A percentile compares a stretch with the other conserved stretches of the same genome.
Conservation (phyloP, 2,329 filamentous ascomycete genomes). For the Scortechinia acanthostroma region DNA sequence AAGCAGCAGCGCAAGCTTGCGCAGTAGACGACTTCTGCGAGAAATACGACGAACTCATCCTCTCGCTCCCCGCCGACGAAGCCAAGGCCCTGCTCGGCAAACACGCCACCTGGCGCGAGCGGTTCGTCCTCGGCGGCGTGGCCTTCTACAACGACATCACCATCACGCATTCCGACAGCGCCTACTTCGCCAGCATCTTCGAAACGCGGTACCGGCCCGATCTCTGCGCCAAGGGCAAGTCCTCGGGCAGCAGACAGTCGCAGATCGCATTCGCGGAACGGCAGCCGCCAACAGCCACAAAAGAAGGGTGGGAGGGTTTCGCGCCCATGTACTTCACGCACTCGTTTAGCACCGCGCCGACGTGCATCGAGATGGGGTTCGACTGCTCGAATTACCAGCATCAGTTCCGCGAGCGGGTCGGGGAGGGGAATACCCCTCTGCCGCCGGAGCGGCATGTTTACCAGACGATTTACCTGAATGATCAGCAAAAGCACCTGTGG, state of each 20-base stretch:
- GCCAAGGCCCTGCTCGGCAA: constrained; percentile 51
- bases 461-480: constrained; percentile 63
- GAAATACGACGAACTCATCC: constrained; percentile 57
- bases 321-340: constrained; percentile 62
- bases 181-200: constrained; percentile 64
- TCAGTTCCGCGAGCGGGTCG: constrained; percentile 45
- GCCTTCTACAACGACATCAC: constrained; percentile 67
- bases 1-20: constrained; percentile 32
- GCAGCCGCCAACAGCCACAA: constrained; percentile 35
- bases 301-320: constrained; percentile 43
- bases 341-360: constrained; percentile 43
- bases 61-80: constrained; percentile 60
- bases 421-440: constrained; percentile 6
- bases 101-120: constrained; percentile 52
- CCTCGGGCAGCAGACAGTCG: constrained; percentile 24
- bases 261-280: constrained; percentile 26
- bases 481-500: constrained; percentile 46
- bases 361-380: constrained; percentile 64
- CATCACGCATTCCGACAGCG: constrained; percentile 57
- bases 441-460: constrained; percentile 57
- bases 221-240: constrained; percentile 38
- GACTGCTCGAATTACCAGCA: constrained; percentile 72
- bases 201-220: constrained; percentile 48
- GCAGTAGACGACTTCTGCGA: constrained; percentile 50
- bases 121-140: constrained; percentile 62